These are phyloP conservation scores for Thelonectria olida DNA, from an alignment of 2,329 filamentous ascomycete genomes.

Conservation along the genomic window DNA sequence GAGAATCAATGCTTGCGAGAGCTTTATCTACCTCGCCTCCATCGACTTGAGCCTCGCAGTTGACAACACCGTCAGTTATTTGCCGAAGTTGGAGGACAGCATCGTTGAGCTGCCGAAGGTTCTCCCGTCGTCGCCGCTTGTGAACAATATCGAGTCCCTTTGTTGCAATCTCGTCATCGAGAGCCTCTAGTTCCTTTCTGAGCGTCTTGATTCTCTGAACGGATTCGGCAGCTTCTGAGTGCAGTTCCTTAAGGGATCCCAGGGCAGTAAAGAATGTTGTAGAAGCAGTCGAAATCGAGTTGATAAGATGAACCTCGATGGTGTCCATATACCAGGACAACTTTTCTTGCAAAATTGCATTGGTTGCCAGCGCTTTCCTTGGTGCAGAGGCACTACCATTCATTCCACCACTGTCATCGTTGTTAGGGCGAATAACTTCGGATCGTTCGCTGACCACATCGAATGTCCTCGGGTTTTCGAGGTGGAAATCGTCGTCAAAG, in stretches of 20 bases:
- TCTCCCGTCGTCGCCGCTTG: conserved; percentile 82
- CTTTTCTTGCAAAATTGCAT: conserved; percentile 97
- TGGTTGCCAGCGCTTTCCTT: conserved; percentile 90
- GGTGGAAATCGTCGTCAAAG: conserved; percentile 92
- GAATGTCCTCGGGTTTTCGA: conserved; percentile 96
- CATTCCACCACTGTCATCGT: conserved; percentile 62
- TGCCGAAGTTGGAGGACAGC: conserved; percentile 84
- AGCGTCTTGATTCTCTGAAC: conserved; percentile 86
- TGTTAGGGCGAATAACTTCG: conserved; percentile 83
- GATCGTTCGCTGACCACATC: conserved; percentile 96
- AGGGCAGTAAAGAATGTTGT: conserved; percentile 96
- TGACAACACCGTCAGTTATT: conserved; percentile 78
- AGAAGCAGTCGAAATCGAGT: conserved; percentile 94
- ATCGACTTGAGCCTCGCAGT: conserved; percentile 84
- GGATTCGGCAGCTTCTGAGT: conserved; percentile 91
- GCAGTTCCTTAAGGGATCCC: conserved; percentile 88
- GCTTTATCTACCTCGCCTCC: conserved; percentile 84
- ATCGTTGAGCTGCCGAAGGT: conserved; percentile 82
- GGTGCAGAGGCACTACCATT: conserved; percentile 68
- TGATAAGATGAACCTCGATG: conserved; percentile 95
- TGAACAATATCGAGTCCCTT: conserved; percentile 87
- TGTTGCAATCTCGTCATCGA: conserved; percentile 88
- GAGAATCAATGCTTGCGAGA: conserved; percentile 76
- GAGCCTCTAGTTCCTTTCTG: conserved; percentile 78
- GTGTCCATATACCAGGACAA: conserved; percentile 99